These are phyloP conservation scores for Beta macrorhiza DNA, from an alignment of 179 eudicot species.

Conservation along the genomic window DNA sequence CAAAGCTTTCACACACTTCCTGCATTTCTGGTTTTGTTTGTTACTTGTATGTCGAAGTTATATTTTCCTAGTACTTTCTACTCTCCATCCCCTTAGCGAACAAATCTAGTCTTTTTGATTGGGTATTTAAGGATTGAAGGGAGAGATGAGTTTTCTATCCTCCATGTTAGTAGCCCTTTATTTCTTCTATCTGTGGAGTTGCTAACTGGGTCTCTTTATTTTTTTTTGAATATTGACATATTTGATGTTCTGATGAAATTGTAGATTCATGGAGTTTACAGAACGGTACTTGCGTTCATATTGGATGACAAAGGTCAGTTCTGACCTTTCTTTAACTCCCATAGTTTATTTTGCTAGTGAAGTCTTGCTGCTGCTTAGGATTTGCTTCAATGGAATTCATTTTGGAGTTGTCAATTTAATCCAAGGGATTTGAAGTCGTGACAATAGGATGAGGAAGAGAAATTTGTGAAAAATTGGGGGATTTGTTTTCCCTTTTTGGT, in stretches of 20 bases:
- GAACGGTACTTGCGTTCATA: slow-evolving; percentile 31
- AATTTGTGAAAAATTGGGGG: not conserved
- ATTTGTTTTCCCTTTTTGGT: not conserved
- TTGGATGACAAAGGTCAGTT: slow-evolving; percentile 41
- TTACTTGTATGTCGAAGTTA: slow-evolving; percentile 14
- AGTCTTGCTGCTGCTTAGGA: not conserved
- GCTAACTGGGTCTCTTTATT: not conserved
- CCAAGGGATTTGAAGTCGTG: not conserved
- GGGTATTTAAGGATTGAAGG: too few relatives aligned
- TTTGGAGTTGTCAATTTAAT: not conserved
- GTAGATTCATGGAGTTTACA: slow-evolving; percentile 47
- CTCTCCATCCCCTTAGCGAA: not conserved
- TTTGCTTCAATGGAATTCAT: not conserved
- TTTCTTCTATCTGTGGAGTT: not conserved
- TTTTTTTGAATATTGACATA: not conserved
- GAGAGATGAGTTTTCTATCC: not conserved
- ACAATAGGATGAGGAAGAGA: not conserved
- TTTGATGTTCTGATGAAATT: slow-evolving; percentile 22
- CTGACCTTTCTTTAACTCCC: not conserved
- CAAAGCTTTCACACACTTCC: slow-evolving; percentile 7
- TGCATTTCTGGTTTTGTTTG: slow-evolving; percentile 9
- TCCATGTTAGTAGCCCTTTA: not conserved
- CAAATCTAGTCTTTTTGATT: too few relatives aligned
- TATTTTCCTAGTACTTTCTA: not conserved
- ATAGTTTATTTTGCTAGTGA: not conserved